Evolutionary conservation across 1,284 basidiomycete genomes (phyloP).

Genomic region (Fomitopsis palustris): DNA sequence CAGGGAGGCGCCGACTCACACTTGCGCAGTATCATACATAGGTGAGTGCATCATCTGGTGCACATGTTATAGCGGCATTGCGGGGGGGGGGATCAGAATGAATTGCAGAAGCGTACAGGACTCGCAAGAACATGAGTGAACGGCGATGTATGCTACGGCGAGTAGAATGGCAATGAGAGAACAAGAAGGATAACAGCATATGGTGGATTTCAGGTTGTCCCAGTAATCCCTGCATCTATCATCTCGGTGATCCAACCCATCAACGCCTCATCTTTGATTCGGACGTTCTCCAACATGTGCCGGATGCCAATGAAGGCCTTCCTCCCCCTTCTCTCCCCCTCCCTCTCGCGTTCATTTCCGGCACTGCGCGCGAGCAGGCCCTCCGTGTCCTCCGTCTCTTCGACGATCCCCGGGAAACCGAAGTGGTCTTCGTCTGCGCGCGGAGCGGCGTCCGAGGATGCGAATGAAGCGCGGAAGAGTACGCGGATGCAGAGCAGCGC

Average conservation of each 20-base stretch:
- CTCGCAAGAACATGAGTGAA: no score
- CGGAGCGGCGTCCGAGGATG: conserved; percentile 65
- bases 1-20: background rate
- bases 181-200: no score
- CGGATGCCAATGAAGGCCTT: conserved; percentile 65
- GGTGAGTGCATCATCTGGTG: no score
- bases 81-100: no score
- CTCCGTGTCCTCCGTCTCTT: conserved; percentile 59
- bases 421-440: conserved; percentile 76
- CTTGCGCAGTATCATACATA: no score
- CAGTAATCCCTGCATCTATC: conserved; percentile 52
- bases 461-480: conserved; percentile 72
- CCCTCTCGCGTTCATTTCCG: conserved; percentile 45
- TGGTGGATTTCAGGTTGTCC: conserved; percentile 14
- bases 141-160: no score
- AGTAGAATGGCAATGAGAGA: no score
- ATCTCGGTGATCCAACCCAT: conserved; percentile 79
- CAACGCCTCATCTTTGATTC: conserved; percentile 65
- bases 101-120: no score
- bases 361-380: conserved; percentile 31
- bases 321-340: conserved; percentile 64
- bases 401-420: conserved; percentile 73
- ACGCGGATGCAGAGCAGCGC: conserved; percentile 73
- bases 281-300: conserved; percentile 58
- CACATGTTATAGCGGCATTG: no score